A percentile compares a stretch with the other conserved stretches of the same genome.
Evolutionary conservation across 805 yeast genomes (phyloP).

Genomic region (Blastobotrys attinorum): DNA sequence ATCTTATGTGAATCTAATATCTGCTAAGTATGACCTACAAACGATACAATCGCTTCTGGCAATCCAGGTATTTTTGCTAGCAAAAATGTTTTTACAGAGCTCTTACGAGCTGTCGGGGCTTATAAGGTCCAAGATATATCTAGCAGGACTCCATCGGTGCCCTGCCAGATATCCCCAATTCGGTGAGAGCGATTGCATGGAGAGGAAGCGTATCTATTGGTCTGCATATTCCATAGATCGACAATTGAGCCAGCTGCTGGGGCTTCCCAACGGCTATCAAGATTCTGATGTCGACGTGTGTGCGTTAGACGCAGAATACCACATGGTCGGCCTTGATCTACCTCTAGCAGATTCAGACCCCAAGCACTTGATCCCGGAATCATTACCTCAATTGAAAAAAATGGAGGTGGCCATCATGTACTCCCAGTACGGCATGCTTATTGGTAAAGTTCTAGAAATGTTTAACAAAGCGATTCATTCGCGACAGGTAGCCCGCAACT

Average conservation of each 20-base stretch:
- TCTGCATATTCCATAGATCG: conserved; percentile 4
- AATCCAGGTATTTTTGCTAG: conserved; percentile 2
- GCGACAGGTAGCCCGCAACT: neutral
- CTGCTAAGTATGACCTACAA: neutral
- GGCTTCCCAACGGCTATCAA: conserved; percentile 2
- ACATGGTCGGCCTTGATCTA: conserved; percentile 2
- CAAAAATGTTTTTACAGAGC: conserved; percentile 2
- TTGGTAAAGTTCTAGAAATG: conserved; percentile 1
- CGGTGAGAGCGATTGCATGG: neutral
- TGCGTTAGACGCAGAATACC: neutral
- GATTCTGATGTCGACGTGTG: conserved; percentile 8
- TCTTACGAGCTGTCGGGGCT: conserved; percentile 4
- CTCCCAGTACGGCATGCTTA: neutral
- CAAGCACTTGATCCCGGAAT: neutral
- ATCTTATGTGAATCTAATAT: neutral
- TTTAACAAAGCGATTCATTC: conserved; percentile 4
- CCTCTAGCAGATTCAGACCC: neutral
- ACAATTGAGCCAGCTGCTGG: conserved; percentile 5
- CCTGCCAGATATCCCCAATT: conserved; percentile 4
- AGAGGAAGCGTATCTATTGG: conserved; percentile 6
- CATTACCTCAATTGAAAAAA: too few species aligned
- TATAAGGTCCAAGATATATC: conserved; percentile 2
- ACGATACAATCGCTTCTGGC: conserved; percentile 1
- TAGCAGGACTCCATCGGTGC: conserved; percentile 7
- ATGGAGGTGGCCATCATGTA: neutral